A percentile compares a stretch with the other conserved stretches of the same genome.
These are phyloP conservation scores for Wickerhamiella musiphila DNA, from an alignment of 805 yeast genomes.

Conservation along the genomic window DNA sequence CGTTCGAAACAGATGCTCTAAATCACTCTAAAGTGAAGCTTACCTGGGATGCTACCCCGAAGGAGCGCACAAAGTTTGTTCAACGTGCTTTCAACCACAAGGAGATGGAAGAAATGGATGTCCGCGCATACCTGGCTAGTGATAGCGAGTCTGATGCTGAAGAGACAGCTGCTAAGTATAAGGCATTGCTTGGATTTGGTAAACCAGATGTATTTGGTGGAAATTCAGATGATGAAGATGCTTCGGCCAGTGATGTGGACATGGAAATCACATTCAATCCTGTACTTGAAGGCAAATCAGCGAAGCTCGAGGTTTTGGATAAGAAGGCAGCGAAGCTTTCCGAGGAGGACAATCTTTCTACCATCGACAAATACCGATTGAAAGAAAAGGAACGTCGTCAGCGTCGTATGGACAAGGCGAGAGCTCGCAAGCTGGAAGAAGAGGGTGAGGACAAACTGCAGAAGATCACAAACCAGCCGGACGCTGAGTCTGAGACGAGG, in stretches of 20 bases:
- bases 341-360: slow-evolving; percentile 41
- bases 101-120: slow-evolving; percentile 43
- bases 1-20: slow-evolving; percentile 83
- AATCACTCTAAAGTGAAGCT: slow-evolving; percentile 92
- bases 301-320: slow-evolving; percentile 14
- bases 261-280: slow-evolving; percentile 96
- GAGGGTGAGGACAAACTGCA: slow-evolving; percentile 44
- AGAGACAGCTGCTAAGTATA: slow-evolving; percentile 11
- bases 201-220: slow-evolving; percentile 1
- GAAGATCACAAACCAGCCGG: slow-evolving; percentile 62
- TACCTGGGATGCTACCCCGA: slow-evolving; percentile 98
- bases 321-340: slow-evolving; percentile 1
- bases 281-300: slow-evolving; percentile 38
- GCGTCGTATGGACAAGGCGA: slow-evolving; percentile 60
- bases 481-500: slow-evolving; percentile 39
- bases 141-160: slow-evolving; percentile 20
- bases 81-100: slow-evolving; percentile 70
- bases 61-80: slow-evolving; percentile 61
- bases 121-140: slow-evolving; percentile 44
- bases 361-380: slow-evolving; percentile 63
- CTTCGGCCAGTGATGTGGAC: slow-evolving; percentile 38
- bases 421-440: slow-evolving; percentile 37
- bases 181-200: slow-evolving; percentile 10
- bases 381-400: slow-evolving; percentile 88
- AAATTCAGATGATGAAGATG: slow-evolving; percentile 20